Base-by-base conservation (phyloP, 2,329 filamentous ascomycete genomes). In the Exophiala mesophila region DNA sequence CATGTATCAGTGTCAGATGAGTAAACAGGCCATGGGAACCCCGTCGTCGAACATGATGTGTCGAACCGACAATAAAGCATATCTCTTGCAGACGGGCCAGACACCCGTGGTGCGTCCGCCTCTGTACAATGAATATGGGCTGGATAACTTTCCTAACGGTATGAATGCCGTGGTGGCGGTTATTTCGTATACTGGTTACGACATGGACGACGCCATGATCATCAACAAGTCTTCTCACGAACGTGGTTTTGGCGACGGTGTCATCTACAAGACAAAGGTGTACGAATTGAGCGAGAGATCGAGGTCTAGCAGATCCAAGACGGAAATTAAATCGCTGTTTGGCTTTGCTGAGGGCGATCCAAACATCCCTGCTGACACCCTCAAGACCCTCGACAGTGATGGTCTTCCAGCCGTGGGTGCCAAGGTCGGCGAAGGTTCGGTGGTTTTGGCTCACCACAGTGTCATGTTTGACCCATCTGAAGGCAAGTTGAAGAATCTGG, bases 191-290 rank as follows among this genome's bases (percentile, higher is more conserved):
- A 97, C 90, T 2, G 92, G 90, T 38, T 98, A 97, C 68, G 92
- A 98, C 74, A 98, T 98, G 92, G 92, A 98, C 74, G 92, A 98
- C 69, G 92, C 92, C 62, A 97, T 97, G 90, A 97, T 98, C 61
- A 74, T 98, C 62, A 97, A 97, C 73, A 97, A 97, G 65, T 95
- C 88, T 15, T 82, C 90, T 2, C 88, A 96, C 64, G 92, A 98
- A 66, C 82, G 92, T 55, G 92, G 92, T 10, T 97, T 98, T 59
- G 90, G 88, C 26, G 82, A 97, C 59, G 92, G 92, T 41, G 94
- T 89, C 4, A 88, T 98, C 57, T 98, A 96, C 76, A 98, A 98
- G 72, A 94, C 88, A 6, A 95, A 97, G 69, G 85, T 94, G 59
- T 82, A 92, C 59, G 80, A 85, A 24, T 76, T 97, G 13, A 88